Evolutionary conservation across 495 filamentous ascomycete genomes (phyloP).

Genomic region (Podospora bellae-mahoneyi): DNA sequence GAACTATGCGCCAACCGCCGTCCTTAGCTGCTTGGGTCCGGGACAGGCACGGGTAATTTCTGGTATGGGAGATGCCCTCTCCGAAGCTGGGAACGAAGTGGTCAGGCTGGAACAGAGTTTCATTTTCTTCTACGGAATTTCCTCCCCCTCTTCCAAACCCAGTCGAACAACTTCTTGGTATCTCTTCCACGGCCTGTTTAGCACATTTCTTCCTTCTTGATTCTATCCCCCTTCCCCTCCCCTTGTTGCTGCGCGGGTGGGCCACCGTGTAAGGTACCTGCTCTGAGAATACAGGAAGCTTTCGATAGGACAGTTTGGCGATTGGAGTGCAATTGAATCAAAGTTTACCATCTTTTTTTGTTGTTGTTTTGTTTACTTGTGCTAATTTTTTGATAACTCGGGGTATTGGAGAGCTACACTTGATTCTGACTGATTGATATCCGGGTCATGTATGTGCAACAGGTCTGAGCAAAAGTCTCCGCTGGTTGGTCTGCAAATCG

Average conservation of each 20-base stretch:
- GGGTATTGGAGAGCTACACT: background rate
- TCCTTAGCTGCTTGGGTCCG: background rate
- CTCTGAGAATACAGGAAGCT: conserved; percentile 34
- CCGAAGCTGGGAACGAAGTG: conserved; percentile 1
- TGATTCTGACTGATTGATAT: background rate
- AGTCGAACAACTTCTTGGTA: conserved; percentile 8
- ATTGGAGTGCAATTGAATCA: conserved; percentile 45
- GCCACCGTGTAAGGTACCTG: conserved; percentile 31
- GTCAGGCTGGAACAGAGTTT: conserved; percentile 1
- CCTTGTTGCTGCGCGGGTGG: conserved; percentile 23
- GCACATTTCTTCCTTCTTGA: conserved; percentile 37
- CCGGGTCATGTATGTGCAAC: background rate
- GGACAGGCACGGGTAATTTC: background rate
- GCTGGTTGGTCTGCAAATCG: background rate
- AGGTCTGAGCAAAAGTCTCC: background rate
- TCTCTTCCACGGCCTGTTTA: conserved; percentile 23
- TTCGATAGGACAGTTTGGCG: conserved; percentile 45
- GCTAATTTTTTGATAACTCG: background rate
- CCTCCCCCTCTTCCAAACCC: too few relatives aligned
- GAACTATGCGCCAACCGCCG: background rate
- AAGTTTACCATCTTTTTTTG: conserved; percentile 16
- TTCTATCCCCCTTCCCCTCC: conserved; percentile 25
- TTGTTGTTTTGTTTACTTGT: background rate
- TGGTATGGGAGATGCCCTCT: background rate
- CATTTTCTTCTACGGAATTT: background rate